A percentile compares a stretch with the other conserved stretches of the same genome.
Evolutionary conservation across 2,329 filamentous ascomycete species (phyloP).

Genomic region (Ceratocystis colombiana): DNA sequence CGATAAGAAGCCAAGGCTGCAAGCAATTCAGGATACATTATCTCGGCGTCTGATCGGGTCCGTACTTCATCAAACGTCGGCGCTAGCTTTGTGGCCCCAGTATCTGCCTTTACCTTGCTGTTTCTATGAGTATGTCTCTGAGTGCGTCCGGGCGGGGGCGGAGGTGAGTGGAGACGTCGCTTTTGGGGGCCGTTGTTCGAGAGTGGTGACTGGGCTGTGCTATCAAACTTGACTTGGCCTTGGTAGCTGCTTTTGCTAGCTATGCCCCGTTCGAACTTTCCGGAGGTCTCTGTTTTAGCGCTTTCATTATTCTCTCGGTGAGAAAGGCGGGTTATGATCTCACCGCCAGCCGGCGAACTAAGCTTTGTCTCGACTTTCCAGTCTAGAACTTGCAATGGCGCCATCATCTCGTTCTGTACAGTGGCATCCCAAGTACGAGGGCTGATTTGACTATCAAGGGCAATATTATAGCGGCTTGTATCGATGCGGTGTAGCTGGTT

Average conservation of each 20-base stretch:
- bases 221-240: neutral
- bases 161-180: neutral
- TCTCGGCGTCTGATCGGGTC: neutral
- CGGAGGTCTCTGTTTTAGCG: neutral
- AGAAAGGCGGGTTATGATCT: neutral
- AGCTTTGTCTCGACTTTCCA: neutral
- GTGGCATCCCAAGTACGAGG: neutral
- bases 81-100: too few species aligned
- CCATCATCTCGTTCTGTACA: neutral
- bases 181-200: neutral
- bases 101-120: neutral
- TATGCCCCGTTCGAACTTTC: neutral
- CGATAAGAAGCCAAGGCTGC: conserved; percentile 4
- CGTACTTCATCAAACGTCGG: neutral
- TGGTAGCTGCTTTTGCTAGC: neutral
- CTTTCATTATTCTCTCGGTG: neutral
- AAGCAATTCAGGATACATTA: neutral
- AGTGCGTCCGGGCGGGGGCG: neutral
- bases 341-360: neutral
- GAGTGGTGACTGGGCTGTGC: neutral
- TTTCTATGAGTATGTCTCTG: neutral
- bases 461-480: too few species aligned
- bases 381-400: neutral
- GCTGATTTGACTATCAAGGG: neutral
- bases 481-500: neutral